Conservation (phyloP, 1,139 yeast species). For the Protomyces macrosporus region DNA sequence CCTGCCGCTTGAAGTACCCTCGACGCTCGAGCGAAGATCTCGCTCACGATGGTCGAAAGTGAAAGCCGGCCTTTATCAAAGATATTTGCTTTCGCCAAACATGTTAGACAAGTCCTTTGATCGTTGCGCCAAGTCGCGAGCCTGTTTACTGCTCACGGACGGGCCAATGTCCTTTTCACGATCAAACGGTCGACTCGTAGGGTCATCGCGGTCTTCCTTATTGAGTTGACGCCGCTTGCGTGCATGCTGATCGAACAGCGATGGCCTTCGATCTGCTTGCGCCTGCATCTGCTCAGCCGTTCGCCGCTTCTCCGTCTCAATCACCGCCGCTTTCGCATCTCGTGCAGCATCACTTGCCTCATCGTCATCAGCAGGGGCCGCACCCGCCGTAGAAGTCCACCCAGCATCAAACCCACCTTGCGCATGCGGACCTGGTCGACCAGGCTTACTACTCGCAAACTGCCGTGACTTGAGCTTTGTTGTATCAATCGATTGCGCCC, state of each 20-base stretch:
- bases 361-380: not conserved
- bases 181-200: conserved; percentile 31
- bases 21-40: too few relatives aligned
- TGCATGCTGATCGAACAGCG: conserved; percentile 14
- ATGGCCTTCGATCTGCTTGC: not conserved
- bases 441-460: conserved; percentile 21
- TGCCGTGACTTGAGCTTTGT: conserved; percentile 30
- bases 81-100: conserved; percentile 31
- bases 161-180: conserved; percentile 33
- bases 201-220: conserved; percentile 26
- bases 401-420: conserved; percentile 28
- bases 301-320: not conserved
- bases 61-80: conserved; percentile 2
- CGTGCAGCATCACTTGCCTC: conserved; percentile 22
- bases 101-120: conserved; percentile 30
- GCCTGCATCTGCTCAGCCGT: not conserved
- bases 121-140: conserved; percentile 25
- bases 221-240: conserved; percentile 28
- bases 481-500: conserved; percentile 25
- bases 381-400: not conserved
- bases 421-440: conserved; percentile 6
- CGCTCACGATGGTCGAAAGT: too few relatives aligned
- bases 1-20: too few relatives aligned
- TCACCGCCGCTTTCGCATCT: conserved; percentile 28
- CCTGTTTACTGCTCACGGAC: conserved; percentile 14